phyloP scores from a whole-genome alignment of 1,139 yeast species.

The Yamadazyma friedrichii region DNA sequence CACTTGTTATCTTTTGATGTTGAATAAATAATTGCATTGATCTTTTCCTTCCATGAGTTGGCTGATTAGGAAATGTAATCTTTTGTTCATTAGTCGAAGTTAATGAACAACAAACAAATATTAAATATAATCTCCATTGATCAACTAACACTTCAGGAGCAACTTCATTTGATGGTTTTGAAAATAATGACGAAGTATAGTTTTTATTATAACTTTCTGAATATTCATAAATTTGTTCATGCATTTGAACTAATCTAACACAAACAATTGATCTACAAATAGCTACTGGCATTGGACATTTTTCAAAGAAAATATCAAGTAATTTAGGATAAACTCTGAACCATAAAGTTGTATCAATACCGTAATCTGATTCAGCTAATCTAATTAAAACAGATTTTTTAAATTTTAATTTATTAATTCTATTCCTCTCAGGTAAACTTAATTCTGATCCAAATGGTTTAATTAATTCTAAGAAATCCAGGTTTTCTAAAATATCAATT shows the following conservation, averaged over 20 bases:
- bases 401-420: slow-evolving; percentile 63
- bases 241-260: slow-evolving; percentile 83
- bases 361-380: slow-evolving; percentile 88
- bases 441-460: slow-evolving; percentile 58
- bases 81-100: slow-evolving; percentile 88
- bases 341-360: slow-evolving; percentile 96
- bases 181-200: slow-evolving; percentile 41
- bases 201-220: slow-evolving; percentile 48
- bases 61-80: slow-evolving; percentile 58
- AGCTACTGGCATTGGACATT: slow-evolving; percentile 92
- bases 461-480: slow-evolving; percentile 67
- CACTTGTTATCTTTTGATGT: slow-evolving; percentile 91
- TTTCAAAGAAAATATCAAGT: slow-evolving; percentile 68
- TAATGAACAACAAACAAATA: slow-evolving; percentile 88
- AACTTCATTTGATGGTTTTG: slow-evolving; percentile 23
- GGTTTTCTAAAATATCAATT: slow-evolving; percentile 70
- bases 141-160: slow-evolving; percentile 77
- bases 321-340: slow-evolving; percentile 80
- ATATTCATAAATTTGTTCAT: slow-evolving; percentile 68
- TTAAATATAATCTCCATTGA: slow-evolving; percentile 85
- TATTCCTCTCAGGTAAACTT: slow-evolving; percentile 77
- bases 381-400: slow-evolving; percentile 66
- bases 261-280: slow-evolving; percentile 92
- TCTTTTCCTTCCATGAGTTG: slow-evolving; percentile 66
- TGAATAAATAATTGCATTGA: slow-evolving; percentile 79